phyloP scores from a whole-genome alignment of 495 filamentous ascomycete genomes.

The Parmelia sp. region DNA sequence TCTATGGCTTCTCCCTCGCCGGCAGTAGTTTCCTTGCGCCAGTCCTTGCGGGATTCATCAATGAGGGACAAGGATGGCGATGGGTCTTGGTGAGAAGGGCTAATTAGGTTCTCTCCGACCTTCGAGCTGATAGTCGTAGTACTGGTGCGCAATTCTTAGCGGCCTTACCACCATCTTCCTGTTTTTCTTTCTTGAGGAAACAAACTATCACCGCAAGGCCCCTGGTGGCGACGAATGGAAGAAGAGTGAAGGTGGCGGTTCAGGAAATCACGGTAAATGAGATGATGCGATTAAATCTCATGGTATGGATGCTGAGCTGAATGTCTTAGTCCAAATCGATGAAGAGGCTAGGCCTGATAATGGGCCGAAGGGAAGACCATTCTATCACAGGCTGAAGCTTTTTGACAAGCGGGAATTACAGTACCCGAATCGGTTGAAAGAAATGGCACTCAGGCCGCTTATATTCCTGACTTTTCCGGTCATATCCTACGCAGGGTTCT shows the following conservation, averaged over 20 bases:
- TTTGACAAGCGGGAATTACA: constrained; percentile 24
- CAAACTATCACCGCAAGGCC: constrained; percentile 48
- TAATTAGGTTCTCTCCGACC: background rate
- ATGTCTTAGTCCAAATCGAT: background rate
- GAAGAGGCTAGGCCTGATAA: constrained; percentile 16
- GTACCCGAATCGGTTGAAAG: constrained; percentile 41
- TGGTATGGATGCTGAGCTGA: background rate
- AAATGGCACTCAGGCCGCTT: constrained; percentile 44
- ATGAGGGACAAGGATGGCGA: constrained; percentile 53
- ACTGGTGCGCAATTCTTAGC: constrained; percentile 58
- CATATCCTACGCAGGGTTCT: constrained; percentile 61
- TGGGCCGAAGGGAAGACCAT: constrained; percentile 35
- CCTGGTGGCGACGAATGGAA: background rate
- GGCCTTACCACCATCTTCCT: constrained; percentile 50
- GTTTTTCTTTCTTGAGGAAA: constrained; percentile 67
- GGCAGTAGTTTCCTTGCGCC: constrained; percentile 62
- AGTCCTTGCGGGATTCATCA: constrained; percentile 61
- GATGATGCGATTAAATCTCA: background rate
- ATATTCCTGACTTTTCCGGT: constrained; percentile 52
- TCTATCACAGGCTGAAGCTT: constrained; percentile 48
- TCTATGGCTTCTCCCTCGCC: constrained; percentile 57
- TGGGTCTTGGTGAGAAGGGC: constrained; percentile 46
- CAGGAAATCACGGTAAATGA: background rate
- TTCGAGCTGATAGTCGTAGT: constrained; percentile 26
- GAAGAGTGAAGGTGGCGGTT: too few relatives aligned